Evolutionary conservation across 139 green algal genomes (phyloP).

Genomic region (Asterochloris sp.): DNA sequence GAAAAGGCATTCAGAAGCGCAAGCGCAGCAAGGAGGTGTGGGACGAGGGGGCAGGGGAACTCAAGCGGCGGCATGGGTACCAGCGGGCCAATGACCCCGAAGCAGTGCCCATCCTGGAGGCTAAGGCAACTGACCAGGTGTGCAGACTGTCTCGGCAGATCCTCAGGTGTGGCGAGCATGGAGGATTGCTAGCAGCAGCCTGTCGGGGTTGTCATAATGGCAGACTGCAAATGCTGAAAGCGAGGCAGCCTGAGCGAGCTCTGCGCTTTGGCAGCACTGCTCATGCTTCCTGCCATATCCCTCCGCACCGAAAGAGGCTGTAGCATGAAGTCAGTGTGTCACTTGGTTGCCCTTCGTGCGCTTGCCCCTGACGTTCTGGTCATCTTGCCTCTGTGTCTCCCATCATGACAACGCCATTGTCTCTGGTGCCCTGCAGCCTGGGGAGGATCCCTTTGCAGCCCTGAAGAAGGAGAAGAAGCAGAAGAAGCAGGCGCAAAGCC

Average conservation of each 20-base stretch:
- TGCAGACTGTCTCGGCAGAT: not conserved
- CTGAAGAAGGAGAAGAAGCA: conserved; percentile 71
- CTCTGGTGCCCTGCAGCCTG: conserved; percentile 41
- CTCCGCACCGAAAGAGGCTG: no score
- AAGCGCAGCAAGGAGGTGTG: conserved; percentile 89
- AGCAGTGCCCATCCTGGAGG: conserved; percentile 89
- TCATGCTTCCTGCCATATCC: no score
- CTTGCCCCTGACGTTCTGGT: not conserved
- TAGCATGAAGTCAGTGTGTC: not conserved
- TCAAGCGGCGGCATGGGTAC: conserved; percentile 84
- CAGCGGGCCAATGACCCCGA: conserved; percentile 75
- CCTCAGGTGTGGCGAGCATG: no score
- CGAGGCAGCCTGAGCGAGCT: no score
- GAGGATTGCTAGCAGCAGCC: no score
- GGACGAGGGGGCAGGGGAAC: conserved; percentile 81
- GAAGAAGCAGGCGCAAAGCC: conserved; percentile 66
- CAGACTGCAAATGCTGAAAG: no score
- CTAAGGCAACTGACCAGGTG: conserved; percentile 65
- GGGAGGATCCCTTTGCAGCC: conserved; percentile 87
- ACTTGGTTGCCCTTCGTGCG: not conserved
- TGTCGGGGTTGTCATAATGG: no score
- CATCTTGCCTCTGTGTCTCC: no score
- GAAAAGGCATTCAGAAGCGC: conserved; percentile 90
- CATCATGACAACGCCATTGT: no score
- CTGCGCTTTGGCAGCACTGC: no score